These are phyloP conservation scores for Lagenaria siceraria DNA, from an alignment of 306 rosid genomes.

Conservation along the genomic window DNA sequence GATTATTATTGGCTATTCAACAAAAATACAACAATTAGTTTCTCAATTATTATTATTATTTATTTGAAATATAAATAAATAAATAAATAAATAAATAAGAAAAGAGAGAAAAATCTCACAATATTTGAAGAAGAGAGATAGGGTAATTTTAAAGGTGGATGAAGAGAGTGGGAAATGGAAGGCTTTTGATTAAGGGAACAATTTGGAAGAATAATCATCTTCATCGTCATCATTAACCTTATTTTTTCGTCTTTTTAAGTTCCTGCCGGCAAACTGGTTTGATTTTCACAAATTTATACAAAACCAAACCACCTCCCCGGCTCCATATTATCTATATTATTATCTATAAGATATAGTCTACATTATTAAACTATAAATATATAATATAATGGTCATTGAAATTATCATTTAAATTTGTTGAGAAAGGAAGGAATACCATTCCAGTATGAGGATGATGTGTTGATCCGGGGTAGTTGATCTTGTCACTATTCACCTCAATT, in stretches of 20 bases:
- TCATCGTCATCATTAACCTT: background rate
- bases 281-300: background rate
- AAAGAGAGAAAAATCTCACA: background rate
- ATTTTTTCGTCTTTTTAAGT: background rate
- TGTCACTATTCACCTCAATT: too few relatives aligned
- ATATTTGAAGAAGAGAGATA: background rate
- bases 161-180: background rate
- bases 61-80: background rate
- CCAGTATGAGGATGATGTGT: too few relatives aligned
- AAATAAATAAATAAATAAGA: too few relatives aligned
- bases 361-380: too few relatives aligned
- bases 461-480: too few relatives aligned
- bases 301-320: background rate
- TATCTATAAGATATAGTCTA: too few relatives aligned
- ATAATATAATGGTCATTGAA: too few relatives aligned
- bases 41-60: background rate
- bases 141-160: background rate
- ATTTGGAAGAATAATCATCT: background rate
- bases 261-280: background rate
- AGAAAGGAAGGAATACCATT: too few relatives aligned
- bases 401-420: too few relatives aligned
- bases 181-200: background rate
- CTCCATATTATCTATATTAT: background rate
- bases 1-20: slow-evolving; percentile 17
- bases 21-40: background rate